A percentile compares a stretch with the other conserved stretches of the same genome.
These are phyloP conservation scores for Tillandsia fasciculata DNA, from an alignment of 176 grass and related monocot species.

Conservation along the genomic window DNA sequence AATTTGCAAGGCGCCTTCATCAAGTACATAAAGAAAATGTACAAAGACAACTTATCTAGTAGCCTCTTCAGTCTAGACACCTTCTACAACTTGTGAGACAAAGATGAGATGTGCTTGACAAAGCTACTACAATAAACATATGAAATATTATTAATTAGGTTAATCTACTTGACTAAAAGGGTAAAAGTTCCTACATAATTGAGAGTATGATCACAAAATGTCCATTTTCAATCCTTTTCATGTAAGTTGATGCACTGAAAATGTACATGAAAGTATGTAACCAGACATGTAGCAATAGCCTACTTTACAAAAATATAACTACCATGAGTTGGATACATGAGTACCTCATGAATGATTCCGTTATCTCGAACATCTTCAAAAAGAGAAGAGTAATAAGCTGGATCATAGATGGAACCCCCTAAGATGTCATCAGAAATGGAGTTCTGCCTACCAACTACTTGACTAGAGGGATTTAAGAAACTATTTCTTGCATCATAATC, in stretches of 20 bases:
- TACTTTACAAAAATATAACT: not conserved
- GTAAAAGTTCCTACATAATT: slow-evolving; percentile 12
- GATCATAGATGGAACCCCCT: slow-evolving; percentile 88
- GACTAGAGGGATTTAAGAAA: slow-evolving; percentile 59
- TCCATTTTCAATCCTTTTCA: not conserved
- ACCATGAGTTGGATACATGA: not conserved
- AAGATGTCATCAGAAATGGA: slow-evolving; percentile 89
- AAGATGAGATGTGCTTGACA: not conserved
- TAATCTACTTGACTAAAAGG: not conserved
- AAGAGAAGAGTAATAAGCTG: slow-evolving; percentile 89
- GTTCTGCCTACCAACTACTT: slow-evolving; percentile 52
- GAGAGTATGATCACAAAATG: slow-evolving; percentile 1
- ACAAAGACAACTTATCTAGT: not conserved
- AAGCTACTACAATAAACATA: not conserved
- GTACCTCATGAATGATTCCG: slow-evolving; percentile 58
- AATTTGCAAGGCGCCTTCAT: not conserved
- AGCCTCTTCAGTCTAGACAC: not conserved
- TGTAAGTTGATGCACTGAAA: not conserved
- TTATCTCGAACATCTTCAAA: slow-evolving; percentile 75
- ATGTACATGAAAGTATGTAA: not conserved
- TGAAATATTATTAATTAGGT: not conserved
- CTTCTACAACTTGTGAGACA: not conserved
- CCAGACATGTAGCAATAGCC: not conserved
- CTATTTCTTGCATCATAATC: slow-evolving; percentile 74
- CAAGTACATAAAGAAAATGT: not conserved